Percentiles rank a stretch among this genome's conserved stretches.
Conservation (phyloP, 768 basidiomycete species). For the Pleurotus pulmonarius region DNA sequence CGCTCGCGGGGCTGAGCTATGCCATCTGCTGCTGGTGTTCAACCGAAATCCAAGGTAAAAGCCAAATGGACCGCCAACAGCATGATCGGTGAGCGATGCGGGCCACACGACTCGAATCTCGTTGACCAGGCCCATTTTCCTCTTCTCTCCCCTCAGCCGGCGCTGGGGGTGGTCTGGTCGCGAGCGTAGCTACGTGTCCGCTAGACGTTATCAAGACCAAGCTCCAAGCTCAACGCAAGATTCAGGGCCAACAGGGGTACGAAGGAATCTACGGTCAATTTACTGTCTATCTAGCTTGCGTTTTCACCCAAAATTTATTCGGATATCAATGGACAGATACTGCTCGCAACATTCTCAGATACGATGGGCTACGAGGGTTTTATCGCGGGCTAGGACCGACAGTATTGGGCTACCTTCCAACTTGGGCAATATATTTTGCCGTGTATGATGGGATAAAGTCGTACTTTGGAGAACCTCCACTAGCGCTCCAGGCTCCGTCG, state of each 20-base stretch:
- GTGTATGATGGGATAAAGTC: slow-evolving; percentile 96
- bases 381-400: slow-evolving; percentile 98
- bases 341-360: slow-evolving; percentile 48
- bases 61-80: slow-evolving; percentile 71
- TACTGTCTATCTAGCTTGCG: neutral
- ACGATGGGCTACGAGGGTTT: slow-evolving; percentile 81
- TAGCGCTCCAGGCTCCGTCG: slow-evolving; percentile 21
- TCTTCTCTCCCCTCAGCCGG: slow-evolving; percentile 55
- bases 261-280: slow-evolving; percentile 69
- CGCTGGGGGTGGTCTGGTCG: slow-evolving; percentile 91
- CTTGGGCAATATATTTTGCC: slow-evolving; percentile 98
- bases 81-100: slow-evolving; percentile 64
- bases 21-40: slow-evolving; percentile 30
- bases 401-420: slow-evolving; percentile 93
- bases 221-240: slow-evolving; percentile 85
- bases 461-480: slow-evolving; percentile 65
- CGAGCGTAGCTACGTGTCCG: slow-evolving; percentile 92
- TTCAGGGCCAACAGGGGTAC: slow-evolving; percentile 70
- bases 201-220: slow-evolving; percentile 98
- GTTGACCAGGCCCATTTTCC: slow-evolving; percentile 3
- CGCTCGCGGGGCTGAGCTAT: slow-evolving; percentile 68
- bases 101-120: slow-evolving; percentile 10
- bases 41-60: slow-evolving; percentile 25
- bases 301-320: slow-evolving; percentile 6
- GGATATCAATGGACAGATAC: slow-evolving; percentile 42